Evolutionary conservation across 192 early-diverging fungal genomes (phyloP), one percentile per base, ranked within the genome.

Genomic region (Rhizoclosmatium sp.): DNA sequence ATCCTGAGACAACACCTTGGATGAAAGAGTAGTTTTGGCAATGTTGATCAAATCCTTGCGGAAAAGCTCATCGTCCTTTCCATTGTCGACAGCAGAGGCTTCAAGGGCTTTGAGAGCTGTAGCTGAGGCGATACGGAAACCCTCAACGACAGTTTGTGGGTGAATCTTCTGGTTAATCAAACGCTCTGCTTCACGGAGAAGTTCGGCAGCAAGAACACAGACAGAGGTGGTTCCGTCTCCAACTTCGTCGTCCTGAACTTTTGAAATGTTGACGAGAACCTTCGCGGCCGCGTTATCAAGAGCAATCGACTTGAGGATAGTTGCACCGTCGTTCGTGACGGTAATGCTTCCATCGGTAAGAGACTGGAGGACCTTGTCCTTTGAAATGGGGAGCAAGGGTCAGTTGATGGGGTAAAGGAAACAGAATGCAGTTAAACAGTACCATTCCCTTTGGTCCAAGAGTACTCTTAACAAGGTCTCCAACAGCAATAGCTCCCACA

Each of bases 181-280:
- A 81, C 91, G 88, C 82, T 99, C 96, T 16, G 94, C 97, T 88
- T 98, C 94, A 47, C 96, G 87, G 76, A 99, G 89, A 65, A 98
- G 86, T 86, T 99, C 98, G 4, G 97, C 94, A 2, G 97, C 98
- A 65, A 99, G 89, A 45, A 99, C 95, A 83, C 96, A 98, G 16
- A 99, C 98, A 1, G 97, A 98, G 44, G 98, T 99, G n/a, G 98
- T 99, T 61, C 98, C 98, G 86, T 99, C 98, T 49, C 98, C 98
- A 39, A 99, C 97, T 86, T 99, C 98, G 83, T 99, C 96, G 87
- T 99, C 98, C 87, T 99, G 98, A 56, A 98, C 97, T 85, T 99
- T 99, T 61, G 97, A 98, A 45, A 72, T 66, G 40, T 78, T 98
- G 78, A 98, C 96, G 56, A 98, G 86, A 42, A 99, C 94, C 84